Evolutionary conservation across 768 basidiomycete genomes (phyloP), one percentile per base, ranked within the genome.

Genomic region (Lentinus tigrinus): DNA sequence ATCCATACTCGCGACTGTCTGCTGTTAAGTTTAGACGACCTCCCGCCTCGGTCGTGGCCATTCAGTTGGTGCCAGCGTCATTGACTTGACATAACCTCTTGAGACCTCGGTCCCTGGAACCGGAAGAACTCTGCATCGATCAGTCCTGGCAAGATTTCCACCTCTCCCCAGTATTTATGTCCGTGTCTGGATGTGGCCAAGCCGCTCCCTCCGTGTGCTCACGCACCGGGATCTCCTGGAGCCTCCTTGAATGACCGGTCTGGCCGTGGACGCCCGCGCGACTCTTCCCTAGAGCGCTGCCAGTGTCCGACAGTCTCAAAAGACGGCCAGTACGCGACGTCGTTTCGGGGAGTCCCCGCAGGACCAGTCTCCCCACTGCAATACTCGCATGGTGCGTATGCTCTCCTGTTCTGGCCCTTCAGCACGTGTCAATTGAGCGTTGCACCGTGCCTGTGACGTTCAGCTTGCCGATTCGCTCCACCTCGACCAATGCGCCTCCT

Each of bases 11-110:
- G 38, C 34, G 47, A 26, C 46, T 44, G 55, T 13, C 52, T 61
- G 55, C 55, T 52, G 51, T 57, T 61, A 61, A 57, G 60, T 61
- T 61, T 61, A 61, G 60, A 57, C 55, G 47, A 39, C 56, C 52
- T 49, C 55, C 55, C 38, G 47, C 46, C 51, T 49, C 52, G 60
- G 55, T 17, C 39, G 47, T 53, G 55, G 49, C 55, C 47, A 54
- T 61, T 61, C 49, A 56, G 49, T 61, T 43, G 55, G 44, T 23
- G 19, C 52, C 60, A 52, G 60, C 60, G 52, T 28, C 60, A 43
- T 56, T 43, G 47, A 27, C 24, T 43, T 61, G 60, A 61, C 60
- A 61, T 54, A 53, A 61, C 60, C 60, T 57, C 55, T 49, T 55
- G 43, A 51, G 50, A n/a, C 54, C 34, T 47, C 55, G 39, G 51